phyloP scores from a whole-genome alignment of 1,284 basidiomycete species.

The Phaffia rhodozyma region DNA sequence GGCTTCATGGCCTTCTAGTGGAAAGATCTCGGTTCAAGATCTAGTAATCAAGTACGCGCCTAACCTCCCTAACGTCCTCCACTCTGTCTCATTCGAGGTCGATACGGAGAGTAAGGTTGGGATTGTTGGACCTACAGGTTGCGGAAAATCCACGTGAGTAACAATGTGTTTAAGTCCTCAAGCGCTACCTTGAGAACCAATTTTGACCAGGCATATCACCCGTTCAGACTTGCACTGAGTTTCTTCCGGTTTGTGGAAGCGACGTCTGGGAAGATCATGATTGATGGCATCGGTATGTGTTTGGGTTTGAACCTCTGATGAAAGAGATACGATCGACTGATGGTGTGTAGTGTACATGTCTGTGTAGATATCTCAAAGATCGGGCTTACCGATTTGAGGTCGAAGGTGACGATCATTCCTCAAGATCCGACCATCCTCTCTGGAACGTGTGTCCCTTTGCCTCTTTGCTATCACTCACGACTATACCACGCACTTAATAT shows the following conservation, averaged over 20 bases:
- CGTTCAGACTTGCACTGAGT: constrained; percentile 77
- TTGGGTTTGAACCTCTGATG: neutral
- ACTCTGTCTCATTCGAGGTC: constrained; percentile 66
- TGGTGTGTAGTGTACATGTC: neutral
- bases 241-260: constrained; percentile 96
- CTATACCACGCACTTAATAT: neutral
- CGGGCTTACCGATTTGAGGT: constrained; percentile 74
- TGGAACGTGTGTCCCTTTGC: constrained; percentile 39
- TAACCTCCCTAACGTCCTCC: constrained; percentile 70
- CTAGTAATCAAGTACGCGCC: constrained; percentile 74
- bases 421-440: constrained; percentile 87
- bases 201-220: constrained; percentile 42
- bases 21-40: constrained; percentile 62
- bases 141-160: constrained; percentile 38
- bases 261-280: constrained; percentile 61
- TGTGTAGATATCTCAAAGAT: constrained; percentile 56
- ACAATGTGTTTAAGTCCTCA: neutral
- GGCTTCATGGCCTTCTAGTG: constrained; percentile 64
- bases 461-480: neutral
- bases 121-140: constrained; percentile 76
- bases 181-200: neutral
- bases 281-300: constrained; percentile 58
- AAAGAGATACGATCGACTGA: too few relatives aligned
- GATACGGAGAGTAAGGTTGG: constrained; percentile 59
- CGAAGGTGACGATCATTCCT: constrained; percentile 76